Base-by-base conservation (phyloP, 768 basidiomycete genomes). In the Agrocybe pediades region DNA sequence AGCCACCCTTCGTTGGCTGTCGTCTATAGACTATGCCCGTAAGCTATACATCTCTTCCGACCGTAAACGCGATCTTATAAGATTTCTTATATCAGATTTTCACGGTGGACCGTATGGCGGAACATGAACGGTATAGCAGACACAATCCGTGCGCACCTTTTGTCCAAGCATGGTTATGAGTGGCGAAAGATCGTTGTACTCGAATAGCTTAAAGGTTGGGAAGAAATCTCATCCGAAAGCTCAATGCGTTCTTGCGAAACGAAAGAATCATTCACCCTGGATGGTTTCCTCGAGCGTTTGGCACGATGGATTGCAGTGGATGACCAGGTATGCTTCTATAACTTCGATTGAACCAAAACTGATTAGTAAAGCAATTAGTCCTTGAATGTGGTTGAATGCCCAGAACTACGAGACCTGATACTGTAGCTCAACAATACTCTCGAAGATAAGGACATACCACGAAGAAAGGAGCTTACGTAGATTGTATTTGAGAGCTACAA, bases 351-450 rank as follows among this genome's bases (percentile, higher is more conserved):
- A 29, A 48, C 6, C 23, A 23, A 39, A 53, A 21, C 44, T 39
- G 9, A 29, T 41, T 6, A 20, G 43, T 27, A n/a, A 8, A 20
- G 40, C 26, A 25, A 46, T 15, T 40, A 76, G 74, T 68, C 74
- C 2, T 53, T 75, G 1, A 68, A 72, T 63, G 62, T 77, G 40
- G 62, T 76, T 9, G 73, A 77, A 15, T 62, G 57, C 33, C 59
- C 53, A 0, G 70, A 70, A 51, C 65, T 78, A 27, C 60, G 70
- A 0, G 63, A 68, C 0, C 63, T 74, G 16, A 52, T 71, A 0
- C 49, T 70, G 0, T 73, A 68, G 33, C 27, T 71, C n/a, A 60
- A 68, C 3, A 40, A 46, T 3, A 49, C 64, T 2, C 44, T 69
- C 1, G 15, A 36, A 0, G 65, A 75, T 13, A 33, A 53, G 0